These are phyloP conservation scores for Puccinellia tenuiflora DNA, from an alignment of 176 grass and related monocot species.

Conservation along the genomic window DNA sequence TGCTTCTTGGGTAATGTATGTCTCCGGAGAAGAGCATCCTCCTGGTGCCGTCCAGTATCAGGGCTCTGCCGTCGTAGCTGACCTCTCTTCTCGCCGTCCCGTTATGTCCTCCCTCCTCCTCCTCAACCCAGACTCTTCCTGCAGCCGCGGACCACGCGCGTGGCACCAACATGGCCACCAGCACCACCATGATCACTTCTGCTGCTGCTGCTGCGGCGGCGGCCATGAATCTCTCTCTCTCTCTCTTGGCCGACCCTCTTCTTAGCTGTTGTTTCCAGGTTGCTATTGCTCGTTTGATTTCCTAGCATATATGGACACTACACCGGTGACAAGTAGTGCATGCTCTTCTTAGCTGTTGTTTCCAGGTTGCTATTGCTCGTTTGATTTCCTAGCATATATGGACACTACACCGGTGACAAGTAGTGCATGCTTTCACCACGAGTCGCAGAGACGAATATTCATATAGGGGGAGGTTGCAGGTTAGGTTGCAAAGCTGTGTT, in stretches of 20 bases:
- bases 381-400: not conserved
- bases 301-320: too few relatives aligned
- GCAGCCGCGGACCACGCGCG: too few relatives aligned
- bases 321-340: too few relatives aligned
- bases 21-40: conserved; percentile 69
- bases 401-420: not conserved
- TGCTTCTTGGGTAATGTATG: conserved; percentile 65
- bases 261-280: not conserved
- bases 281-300: too few relatives aligned
- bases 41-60: conserved; percentile 54
- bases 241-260: not conserved
- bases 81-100: conserved; percentile 12
- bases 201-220: not conserved
- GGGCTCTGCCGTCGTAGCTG: conserved; percentile 60
- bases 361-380: not conserved
- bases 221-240: not conserved
- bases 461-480: not conserved
- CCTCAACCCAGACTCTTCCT: not conserved
- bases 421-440: not conserved
- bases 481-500: conserved; percentile 16
- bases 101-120: not conserved
- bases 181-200: not conserved
- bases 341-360: too few relatives aligned
- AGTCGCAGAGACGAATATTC: not conserved
- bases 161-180: not conserved